These are phyloP conservation scores for Lathyrus sativus DNA, from an alignment of 306 rosid genomes.

Conservation along the genomic window DNA sequence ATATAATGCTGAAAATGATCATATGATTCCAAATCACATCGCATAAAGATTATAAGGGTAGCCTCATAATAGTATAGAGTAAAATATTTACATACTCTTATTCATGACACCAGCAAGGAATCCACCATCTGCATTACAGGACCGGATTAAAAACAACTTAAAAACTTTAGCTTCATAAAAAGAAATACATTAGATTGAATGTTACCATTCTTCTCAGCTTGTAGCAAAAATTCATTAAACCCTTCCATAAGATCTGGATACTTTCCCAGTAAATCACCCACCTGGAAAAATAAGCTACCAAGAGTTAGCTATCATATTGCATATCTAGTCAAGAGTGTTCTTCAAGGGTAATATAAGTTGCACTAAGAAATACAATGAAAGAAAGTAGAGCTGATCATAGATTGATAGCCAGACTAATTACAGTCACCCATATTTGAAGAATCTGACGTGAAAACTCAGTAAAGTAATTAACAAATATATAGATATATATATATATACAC, in stretches of 20 bases:
- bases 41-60: constrained; percentile 34
- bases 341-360: constrained; percentile 12
- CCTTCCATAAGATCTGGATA: constrained; percentile 34
- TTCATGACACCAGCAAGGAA: constrained; percentile 66
- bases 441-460: constrained; percentile 31
- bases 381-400: constrained; percentile 3
- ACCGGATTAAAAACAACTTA: constrained; percentile 48
- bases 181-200: constrained; percentile 34
- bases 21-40: constrained; percentile 29
- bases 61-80: constrained; percentile 36
- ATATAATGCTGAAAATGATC: constrained; percentile 31
- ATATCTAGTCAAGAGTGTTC: constrained; percentile 18
- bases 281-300: constrained; percentile 22
- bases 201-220: constrained; percentile 60
- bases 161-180: constrained; percentile 36
- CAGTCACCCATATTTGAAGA: constrained; percentile 17
- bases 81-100: constrained; percentile 52
- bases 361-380: constrained; percentile 21
- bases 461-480: not conserved
- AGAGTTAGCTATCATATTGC: constrained; percentile 5
- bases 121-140: constrained; percentile 84
- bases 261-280: constrained; percentile 33
- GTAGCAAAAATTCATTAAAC: constrained; percentile 29
- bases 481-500: too few species aligned
- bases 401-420: constrained; percentile 23